Base-by-base conservation (phyloP, 441 rosid genomes). In the Euphorbia schlechtendalii region DNA sequence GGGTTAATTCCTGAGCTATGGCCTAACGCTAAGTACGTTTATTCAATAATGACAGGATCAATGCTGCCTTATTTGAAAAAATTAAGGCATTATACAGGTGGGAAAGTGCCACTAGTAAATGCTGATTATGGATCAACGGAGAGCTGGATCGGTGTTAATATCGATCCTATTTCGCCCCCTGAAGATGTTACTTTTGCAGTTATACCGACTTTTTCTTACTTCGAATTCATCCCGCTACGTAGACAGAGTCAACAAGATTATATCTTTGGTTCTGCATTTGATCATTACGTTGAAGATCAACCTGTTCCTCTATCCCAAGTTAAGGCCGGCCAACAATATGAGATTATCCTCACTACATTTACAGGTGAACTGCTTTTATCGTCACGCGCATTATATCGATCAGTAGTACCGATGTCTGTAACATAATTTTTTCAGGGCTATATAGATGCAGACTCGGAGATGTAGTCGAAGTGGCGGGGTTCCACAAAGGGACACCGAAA, bases 121-220 rank as follows among this genome's bases (percentile, higher is more conserved):
- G 98, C 84, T 30, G 98, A 91, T 62, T 91, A 91, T 49, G 98
- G 98, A 6, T 83, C 98, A 7, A 86, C 94, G 0, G 98, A 91
- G 80, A 84, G 98, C 65, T 91, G 98, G 98, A 91, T 91, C 3
- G 98, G 96, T 32, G 96, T 80, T 56, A 91, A 91, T 66, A 77
- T 87, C 72, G 98, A 88, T 71, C 94, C 96, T 20, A 68, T 53
- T 63, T 74, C 76, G 69, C 83, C 86, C 0, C 90, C 96, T 9
- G 94, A 88, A 68, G 70, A 77, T 12, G 98, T 85, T 53, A 82
- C 86, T 71, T 91, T 86, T 66, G 88, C 94, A 0, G 89, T 87
- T 14, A 61, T 91, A 18, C 98, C 98, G 3, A 83, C 96, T 24
- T 91, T 85, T 72, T 81, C 90, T 41, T 91, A 91, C 79, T 88